Evolutionary conservation across 2,329 filamentous ascomycete species (phyloP).

Genomic region (Didymella keratinophila): DNA sequence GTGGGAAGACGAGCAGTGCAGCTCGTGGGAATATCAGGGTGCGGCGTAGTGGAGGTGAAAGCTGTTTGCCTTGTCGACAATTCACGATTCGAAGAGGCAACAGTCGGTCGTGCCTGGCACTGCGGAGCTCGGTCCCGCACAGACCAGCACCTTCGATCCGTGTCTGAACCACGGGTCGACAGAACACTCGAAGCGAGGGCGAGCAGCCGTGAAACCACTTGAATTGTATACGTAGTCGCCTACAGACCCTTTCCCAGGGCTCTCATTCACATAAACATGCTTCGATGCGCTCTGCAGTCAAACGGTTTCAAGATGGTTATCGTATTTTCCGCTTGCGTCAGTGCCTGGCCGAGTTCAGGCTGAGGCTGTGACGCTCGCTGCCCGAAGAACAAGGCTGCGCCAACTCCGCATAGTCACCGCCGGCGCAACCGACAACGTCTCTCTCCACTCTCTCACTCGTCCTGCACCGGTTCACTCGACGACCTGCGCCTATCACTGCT

Average conservation of each 20-base stretch:
- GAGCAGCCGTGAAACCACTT: not conserved
- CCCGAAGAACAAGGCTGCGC: constrained; percentile 25
- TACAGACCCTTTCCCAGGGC: not conserved
- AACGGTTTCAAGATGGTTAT: not conserved
- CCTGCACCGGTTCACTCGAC: constrained; percentile 23
- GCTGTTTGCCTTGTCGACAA: constrained; percentile 7
- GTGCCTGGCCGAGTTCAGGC: constrained; percentile 11
- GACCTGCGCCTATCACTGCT: constrained; percentile 36
- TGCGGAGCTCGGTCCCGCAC: constrained; percentile 18
- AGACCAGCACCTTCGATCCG: constrained; percentile 5
- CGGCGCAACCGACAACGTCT: constrained; percentile 12
- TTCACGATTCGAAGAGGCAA: constrained; percentile 14
- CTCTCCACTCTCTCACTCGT: constrained; percentile 22
- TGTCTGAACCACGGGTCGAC: constrained; percentile 1
- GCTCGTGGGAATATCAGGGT: constrained; percentile 17
- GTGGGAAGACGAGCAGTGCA: not conserved
- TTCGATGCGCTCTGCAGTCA: not conserved
- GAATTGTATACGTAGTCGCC: not conserved
- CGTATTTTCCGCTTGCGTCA: constrained; percentile 18
- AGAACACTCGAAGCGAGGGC: constrained; percentile 1
- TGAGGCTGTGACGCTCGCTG: constrained; percentile 27
- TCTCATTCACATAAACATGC: not conserved
- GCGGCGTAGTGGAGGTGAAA: not conserved
- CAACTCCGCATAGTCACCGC: constrained; percentile 30
- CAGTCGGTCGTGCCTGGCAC: constrained; percentile 11